Evolutionary conservation across 768 basidiomycete species (phyloP), one percentile per base, ranked within the genome.

Genomic region (Amanita inopinata): DNA sequence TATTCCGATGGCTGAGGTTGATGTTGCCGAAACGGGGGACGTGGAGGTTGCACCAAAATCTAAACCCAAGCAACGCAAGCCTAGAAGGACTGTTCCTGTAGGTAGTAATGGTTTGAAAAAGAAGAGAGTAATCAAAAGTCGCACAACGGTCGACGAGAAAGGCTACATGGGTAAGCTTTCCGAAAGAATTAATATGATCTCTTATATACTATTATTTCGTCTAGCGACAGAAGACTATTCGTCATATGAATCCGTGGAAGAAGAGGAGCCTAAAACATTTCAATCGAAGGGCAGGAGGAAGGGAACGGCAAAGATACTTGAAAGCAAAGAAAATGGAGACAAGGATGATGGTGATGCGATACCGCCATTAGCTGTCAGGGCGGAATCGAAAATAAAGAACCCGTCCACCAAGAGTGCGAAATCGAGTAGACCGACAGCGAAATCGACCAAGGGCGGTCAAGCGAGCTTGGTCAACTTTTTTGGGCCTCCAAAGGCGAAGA

Each of bases 41-140:
- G 59, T 68, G 51, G 62, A 57, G 20, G 30, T 59, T 10, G 52
- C 59, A 18, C 45, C 57, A 2, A 56, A 56, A 38, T 56, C 59
- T 3, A 64, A 64, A 38, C 56, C 59, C 6, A 67, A 66, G 46
- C 59, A 63, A 45, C 61, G 61, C 42, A 67, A 67, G 49, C 64
- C 69, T 28, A 83, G 78, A 61, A 80, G 75, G 50, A 69, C 67
- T 3, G 56, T 78, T n/a, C 88, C 86, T 0, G 60, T 85, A n/a
- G 86, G 87, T 0, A 63, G 64, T 28, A 91, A 89, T 46, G 87
- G 87, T 4, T 53, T 87, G 43, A 85, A 74, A 68, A 90, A 89
- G 64, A 72, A 67, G 51, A 69, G 76, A 5, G 66, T 85, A 2
- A 53, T 74, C 17, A 85, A 78, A 52, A 78, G 71, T 32, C 67